These are phyloP conservation scores for Cryptosporidium felis DNA, from an alignment of 169 alveolate species.

Conservation along the genomic window DNA sequence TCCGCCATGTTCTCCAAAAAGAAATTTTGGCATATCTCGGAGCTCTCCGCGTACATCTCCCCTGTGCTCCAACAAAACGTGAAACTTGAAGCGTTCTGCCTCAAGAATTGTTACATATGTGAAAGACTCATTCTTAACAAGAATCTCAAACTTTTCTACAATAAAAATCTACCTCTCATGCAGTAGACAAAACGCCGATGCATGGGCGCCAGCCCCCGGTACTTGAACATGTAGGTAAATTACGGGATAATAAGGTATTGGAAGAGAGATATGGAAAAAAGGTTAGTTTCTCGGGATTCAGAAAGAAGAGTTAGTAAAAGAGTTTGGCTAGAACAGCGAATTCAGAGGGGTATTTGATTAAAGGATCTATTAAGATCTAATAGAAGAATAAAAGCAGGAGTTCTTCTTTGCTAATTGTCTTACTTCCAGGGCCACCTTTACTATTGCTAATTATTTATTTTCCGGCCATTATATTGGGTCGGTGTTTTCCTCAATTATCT, in stretches of 20 bases:
- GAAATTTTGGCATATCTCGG: constrained; percentile 65
- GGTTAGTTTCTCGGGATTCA: too few relatives aligned
- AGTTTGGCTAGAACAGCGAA: too few relatives aligned
- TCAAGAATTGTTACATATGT: constrained; percentile 37
- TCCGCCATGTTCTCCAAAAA: constrained; percentile 5
- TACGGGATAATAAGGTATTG: neutral
- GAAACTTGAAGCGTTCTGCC: constrained; percentile 47
- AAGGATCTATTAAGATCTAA: too few relatives aligned
- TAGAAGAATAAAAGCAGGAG: too few relatives aligned
- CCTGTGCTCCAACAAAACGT: neutral
- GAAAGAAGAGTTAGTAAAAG: too few relatives aligned
- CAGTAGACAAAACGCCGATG: constrained; percentile 16
- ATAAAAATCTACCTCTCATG: constrained; percentile 61
- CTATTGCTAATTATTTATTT: too few relatives aligned
- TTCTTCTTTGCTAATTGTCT: too few relatives aligned
- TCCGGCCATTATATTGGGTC: too few relatives aligned
- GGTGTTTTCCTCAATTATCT: neutral
- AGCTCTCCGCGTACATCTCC: constrained; percentile 13
- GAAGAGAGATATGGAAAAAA: neutral
- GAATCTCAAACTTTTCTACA: constrained; percentile 9
- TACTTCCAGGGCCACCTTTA: too few relatives aligned
- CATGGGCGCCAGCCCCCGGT: constrained; percentile 53
- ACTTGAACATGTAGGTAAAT: neutral
- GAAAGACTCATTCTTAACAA: neutral
- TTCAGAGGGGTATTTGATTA: too few relatives aligned